Evolutionary conservation across 2,329 filamentous ascomycete species (phyloP), one percentile per base, ranked within the genome.

Genomic region (Dactylonectria macrodidyma): DNA sequence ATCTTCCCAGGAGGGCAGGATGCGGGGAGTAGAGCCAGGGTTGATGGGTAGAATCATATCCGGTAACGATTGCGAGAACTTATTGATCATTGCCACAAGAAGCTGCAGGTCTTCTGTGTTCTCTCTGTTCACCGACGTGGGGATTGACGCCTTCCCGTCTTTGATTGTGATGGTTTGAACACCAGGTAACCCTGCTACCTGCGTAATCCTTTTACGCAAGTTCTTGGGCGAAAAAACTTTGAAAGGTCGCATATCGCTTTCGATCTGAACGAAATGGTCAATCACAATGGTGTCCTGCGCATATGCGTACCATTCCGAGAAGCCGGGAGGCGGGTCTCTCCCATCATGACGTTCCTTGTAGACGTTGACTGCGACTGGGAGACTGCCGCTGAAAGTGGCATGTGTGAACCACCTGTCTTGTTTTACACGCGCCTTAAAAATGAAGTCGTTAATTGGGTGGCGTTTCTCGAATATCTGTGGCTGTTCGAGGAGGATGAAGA

Each of bases 21-120:
- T 72, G 5, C 81, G 78, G 16, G 81, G 81, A 8, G 74, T 69
- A 10, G 71, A 65, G 19, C 92, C 88, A 22, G 93, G 85, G 77
- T 97, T 97, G 82, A 97, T 93, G 0, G 93, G 92, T 22, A 97
- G 81, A 70, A 94, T 90, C 93, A 97, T 95, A 70, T 95, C 89
- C 1, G 94, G 93, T 14, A 97, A 84, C 75, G 92, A 89, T 70
- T 91, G 82, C 2, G 91, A 87, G 73, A 97, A 97, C 2, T 86
- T 83, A 59, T 89, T 84, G 77, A 97, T 89, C 88, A 96, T 93
- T 4, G 87, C 86, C 7, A 89, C 83, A 0, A 88, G 75, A n/a
- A 81, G 80, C 14, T 85, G 79, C 46, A 89, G 72, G 22, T 83
- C 75, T 12, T 76, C 66, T 19, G 78, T 77, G 24, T 83, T 75